Evolutionary conservation across 768 basidiomycete species (phyloP).

Genomic region (Mycena pura): DNA sequence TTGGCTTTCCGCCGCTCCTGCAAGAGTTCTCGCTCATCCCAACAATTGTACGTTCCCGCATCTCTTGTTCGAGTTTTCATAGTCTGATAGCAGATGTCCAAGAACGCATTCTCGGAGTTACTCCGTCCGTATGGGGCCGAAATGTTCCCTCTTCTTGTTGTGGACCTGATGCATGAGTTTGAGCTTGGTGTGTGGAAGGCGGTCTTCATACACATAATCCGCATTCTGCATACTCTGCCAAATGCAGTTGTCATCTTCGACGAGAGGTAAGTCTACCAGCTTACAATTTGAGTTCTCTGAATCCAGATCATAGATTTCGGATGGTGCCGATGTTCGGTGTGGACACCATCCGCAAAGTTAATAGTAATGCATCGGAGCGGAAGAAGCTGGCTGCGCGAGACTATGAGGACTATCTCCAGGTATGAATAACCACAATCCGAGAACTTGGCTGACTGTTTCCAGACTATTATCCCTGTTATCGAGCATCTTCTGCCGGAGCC

Average conservation of each 20-base stretch:
- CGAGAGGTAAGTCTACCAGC: conserved; percentile 21
- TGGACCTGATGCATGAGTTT: conserved; percentile 42
- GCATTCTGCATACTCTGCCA: conserved; percentile 27
- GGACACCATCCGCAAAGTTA: conserved; percentile 29
- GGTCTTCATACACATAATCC: conserved; percentile 37
- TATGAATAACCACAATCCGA: not conserved
- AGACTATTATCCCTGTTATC: conserved; percentile 37
- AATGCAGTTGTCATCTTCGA: conserved; percentile 27
- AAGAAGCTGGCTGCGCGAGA: conserved; percentile 31
- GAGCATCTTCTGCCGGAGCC: conserved; percentile 34
- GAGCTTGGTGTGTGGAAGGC: conserved; percentile 43
- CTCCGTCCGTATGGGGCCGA: conserved; percentile 27
- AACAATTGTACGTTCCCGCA: conserved; percentile 24
- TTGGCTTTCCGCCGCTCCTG: too few relatives aligned
- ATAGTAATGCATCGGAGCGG: conserved; percentile 26
- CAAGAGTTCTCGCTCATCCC: conserved; percentile 22
- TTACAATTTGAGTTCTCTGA: not conserved
- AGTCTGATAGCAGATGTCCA: not conserved
- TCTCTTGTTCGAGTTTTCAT: not conserved
- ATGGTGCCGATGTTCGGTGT: conserved; percentile 9
- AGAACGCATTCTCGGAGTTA: conserved; percentile 36
- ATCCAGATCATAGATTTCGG: conserved; percentile 17
- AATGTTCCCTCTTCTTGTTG: conserved; percentile 30
- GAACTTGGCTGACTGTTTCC: too few relatives aligned
- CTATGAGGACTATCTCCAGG: conserved; percentile 39